Conservation (phyloP, 345 rosid genomes). For the Erysimum cheiranthoides region DNA sequence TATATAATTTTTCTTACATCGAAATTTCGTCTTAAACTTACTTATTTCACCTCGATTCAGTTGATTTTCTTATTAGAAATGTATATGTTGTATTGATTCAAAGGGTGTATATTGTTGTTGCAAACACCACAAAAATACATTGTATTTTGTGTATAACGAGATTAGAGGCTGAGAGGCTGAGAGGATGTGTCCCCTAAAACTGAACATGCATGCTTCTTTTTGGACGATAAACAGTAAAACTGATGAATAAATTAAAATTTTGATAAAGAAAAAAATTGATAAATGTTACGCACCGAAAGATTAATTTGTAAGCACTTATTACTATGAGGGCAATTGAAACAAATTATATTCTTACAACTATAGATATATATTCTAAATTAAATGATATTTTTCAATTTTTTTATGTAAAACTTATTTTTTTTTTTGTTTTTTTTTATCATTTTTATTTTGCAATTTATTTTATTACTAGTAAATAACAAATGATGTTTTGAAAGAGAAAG, state of each 20-base stretch:
- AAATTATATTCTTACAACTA: neutral
- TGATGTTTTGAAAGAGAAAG: too few relatives aligned
- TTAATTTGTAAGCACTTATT: neutral
- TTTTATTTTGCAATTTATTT: too few relatives aligned
- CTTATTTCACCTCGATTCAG: too few relatives aligned
- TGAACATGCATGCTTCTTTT: neutral
- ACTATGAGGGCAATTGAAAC: neutral
- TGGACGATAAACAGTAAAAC: neutral
- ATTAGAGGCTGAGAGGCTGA: neutral
- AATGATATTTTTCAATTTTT: too few relatives aligned
- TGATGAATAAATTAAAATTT: neutral
- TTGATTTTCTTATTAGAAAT: too few relatives aligned
- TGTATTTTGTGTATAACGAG: neutral
- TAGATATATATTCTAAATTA: too few relatives aligned
- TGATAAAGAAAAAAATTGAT: neutral
- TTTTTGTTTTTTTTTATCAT: too few relatives aligned
- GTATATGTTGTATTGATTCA: neutral
- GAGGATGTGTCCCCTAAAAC: constrained; percentile 6
- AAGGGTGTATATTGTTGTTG: neutral
- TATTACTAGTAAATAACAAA: too few relatives aligned
- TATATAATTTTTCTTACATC: too few relatives aligned
- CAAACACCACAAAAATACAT: neutral
- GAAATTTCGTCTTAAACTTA: too few relatives aligned
- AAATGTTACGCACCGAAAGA: neutral
- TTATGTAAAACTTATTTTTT: too few relatives aligned